These are phyloP conservation scores for Diophrys sp. DNA, from an alignment of 73 alveolate genomes.

Conservation along the genomic window DNA sequence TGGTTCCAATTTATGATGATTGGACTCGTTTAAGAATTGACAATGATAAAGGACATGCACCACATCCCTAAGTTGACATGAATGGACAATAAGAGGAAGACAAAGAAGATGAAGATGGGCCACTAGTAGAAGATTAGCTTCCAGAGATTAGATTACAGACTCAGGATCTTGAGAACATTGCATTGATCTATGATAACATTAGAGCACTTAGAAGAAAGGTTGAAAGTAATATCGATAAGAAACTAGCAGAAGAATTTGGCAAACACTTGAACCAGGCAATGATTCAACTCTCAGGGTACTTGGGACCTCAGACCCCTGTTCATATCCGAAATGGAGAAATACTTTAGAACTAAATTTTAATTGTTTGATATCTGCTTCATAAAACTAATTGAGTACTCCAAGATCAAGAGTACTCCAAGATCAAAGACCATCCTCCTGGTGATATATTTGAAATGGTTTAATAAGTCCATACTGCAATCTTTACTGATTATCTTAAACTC, in stretches of 20 bases:
- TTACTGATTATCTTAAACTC: not conserved
- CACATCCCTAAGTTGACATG: not conserved
- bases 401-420: not conserved
- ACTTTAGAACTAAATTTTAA: constrained; percentile 39
- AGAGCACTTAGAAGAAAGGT: constrained; percentile 16
- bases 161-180: constrained; percentile 46
- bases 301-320: constrained; percentile 27
- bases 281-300: constrained; percentile 31
- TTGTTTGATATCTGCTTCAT: constrained; percentile 49
- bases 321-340: constrained; percentile 32
- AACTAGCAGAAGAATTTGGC: constrained; percentile 75
- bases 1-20: too few relatives aligned
- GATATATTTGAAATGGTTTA: not conserved
- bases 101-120: constrained; percentile 19
- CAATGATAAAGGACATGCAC: not conserved
- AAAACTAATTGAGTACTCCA: constrained; percentile 19
- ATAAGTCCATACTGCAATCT: not conserved
- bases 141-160: not conserved
- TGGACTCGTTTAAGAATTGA: not conserved
- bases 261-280: constrained; percentile 53
- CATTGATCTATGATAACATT: constrained; percentile 47
- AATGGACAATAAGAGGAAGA: not conserved
- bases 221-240: constrained; percentile 55
- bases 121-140: constrained; percentile 5
- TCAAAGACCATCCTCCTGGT: not conserved